Evolutionary conservation across 2,329 filamentous ascomycete genomes (phyloP), one percentile per base, ranked within the genome.

Genomic region (Alternaria arbusti): DNA sequence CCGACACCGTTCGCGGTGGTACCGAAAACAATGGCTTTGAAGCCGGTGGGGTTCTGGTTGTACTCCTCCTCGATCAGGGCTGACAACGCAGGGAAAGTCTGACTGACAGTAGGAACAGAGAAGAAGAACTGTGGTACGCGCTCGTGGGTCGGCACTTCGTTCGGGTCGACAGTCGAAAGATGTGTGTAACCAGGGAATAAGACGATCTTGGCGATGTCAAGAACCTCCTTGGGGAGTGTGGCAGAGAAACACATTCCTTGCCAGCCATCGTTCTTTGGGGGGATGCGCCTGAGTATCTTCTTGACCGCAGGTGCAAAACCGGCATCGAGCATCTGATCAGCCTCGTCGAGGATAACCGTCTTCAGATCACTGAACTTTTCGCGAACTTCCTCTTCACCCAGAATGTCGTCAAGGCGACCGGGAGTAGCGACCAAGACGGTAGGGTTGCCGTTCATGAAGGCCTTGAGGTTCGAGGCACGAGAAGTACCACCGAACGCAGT

Each of bases 271-370:
- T 72, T 79, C 79, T 87, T 87, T 7, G 82, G 78, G 10, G 86
- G 86, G 47, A 88, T 81, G 32, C 81, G 79, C 22, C 76, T 78
- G 28, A 87, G 79, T 32, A 88, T 86, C 54, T 83, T 79, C 68
- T 83, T 84, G 59, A 88, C 82, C 22, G 84, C 85, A 11, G 82
- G 81, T 25, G 86, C 78, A 67, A 88, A 88, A 23, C 86, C 86
- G 55, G 83, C 76, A 44, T 87, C 82, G 20, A 87, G 79, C 64
- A 84, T 84, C 54, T 82, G 78, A 56, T 85, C 82, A 20, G 77
- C 78, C 54, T 78, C 77, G 36, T 84, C 81, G 3, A 83, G 74
- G 23, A 84, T 79, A n/a, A 84, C 70, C n/a, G 82, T 81, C 49
- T 78, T 78, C 22, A 83, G 69, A 62, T 84, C 78, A 6, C 77